A percentile compares a stretch with the other conserved stretches of the same genome.
Conservation (phyloP, 2,329 filamentous ascomycete species). For the Exutisphaerella laricina region DNA sequence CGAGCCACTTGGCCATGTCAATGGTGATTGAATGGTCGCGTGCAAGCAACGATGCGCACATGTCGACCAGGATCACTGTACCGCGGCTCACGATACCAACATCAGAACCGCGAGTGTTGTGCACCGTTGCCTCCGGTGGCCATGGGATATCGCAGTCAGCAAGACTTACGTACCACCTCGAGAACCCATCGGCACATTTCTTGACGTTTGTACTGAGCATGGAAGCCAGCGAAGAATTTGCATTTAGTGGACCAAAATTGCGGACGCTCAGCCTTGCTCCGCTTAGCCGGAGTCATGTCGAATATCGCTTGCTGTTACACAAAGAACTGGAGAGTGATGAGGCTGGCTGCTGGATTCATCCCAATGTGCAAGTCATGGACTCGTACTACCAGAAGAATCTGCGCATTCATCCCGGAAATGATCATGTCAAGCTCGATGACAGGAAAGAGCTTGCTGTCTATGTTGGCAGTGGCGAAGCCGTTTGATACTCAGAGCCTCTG, state of each 20-base stretch:
- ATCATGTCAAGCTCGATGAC: conserved; percentile 52
- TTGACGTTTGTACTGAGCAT: conserved; percentile 87
- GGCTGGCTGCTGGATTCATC: conserved; percentile 61
- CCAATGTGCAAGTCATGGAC: conserved; percentile 72
- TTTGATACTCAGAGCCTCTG: not conserved
- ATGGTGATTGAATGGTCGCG: conserved; percentile 76
- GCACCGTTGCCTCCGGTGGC: conserved; percentile 34
- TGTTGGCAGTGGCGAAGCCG: conserved; percentile 5
- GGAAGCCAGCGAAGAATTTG: conserved; percentile 89
- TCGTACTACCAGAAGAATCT: conserved; percentile 90
- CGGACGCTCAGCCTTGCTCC: conserved; percentile 76
- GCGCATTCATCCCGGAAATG: conserved; percentile 71
- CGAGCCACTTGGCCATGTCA: conserved; percentile 67
- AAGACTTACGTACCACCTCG: conserved; percentile 62
- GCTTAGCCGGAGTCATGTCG: conserved; percentile 66
- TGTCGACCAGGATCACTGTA: conserved; percentile 63
- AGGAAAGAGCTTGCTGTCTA: conserved; percentile 7
- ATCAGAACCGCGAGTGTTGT: conserved; percentile 78
- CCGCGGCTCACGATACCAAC: conserved; percentile 76
- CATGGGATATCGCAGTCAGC: conserved; percentile 26
- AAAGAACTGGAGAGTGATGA: conserved; percentile 16
- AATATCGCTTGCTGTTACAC: conserved; percentile 68
- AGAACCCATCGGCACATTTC: conserved; percentile 93
- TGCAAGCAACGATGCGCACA: conserved; percentile 29
- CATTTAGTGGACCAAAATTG: conserved; percentile 83